Evolutionary conservation across 1,284 basidiomycete species (phyloP).

Genomic region (Boletellus sp.): DNA sequence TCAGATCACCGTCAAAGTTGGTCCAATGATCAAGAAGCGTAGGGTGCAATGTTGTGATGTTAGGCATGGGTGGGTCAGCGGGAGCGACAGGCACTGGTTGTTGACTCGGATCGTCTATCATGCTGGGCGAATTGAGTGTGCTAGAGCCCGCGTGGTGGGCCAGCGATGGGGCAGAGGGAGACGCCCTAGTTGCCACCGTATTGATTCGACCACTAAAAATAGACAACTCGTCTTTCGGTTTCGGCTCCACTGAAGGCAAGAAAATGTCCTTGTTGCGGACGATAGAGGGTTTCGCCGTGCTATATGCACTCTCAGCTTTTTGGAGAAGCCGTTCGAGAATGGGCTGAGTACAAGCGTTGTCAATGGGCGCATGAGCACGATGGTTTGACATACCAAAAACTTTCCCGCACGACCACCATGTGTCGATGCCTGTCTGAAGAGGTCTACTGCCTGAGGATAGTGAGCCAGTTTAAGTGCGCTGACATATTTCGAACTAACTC

Average conservation of each 20-base stretch:
- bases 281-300: conserved; percentile 42
- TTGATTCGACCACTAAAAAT: conserved; percentile 72
- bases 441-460: conserved; percentile 43
- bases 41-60: conserved; percentile 53
- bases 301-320: conserved; percentile 57
- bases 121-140: neutral
- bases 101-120: neutral
- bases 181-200: conserved; percentile 47
- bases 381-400: conserved; percentile 49
- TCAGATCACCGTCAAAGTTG: conserved; percentile 56
- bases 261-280: conserved; percentile 55
- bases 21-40: conserved; percentile 56
- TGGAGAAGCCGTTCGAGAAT: conserved; percentile 55
- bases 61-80: conserved; percentile 8
- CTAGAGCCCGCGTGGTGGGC: conserved; percentile 9
- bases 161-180: conserved; percentile 13
- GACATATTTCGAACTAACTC: conserved; percentile 24
- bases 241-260: conserved; percentile 38
- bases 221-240: conserved; percentile 57
- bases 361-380: neutral
- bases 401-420: conserved; percentile 63
- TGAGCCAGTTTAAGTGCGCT: conserved; percentile 6
- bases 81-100: neutral
- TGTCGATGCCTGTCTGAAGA: conserved; percentile 58
- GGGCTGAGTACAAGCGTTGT: conserved; percentile 39